phyloP scores from a whole-genome alignment of 148 eudicot genomes.

The Drosera capensis region DNA sequence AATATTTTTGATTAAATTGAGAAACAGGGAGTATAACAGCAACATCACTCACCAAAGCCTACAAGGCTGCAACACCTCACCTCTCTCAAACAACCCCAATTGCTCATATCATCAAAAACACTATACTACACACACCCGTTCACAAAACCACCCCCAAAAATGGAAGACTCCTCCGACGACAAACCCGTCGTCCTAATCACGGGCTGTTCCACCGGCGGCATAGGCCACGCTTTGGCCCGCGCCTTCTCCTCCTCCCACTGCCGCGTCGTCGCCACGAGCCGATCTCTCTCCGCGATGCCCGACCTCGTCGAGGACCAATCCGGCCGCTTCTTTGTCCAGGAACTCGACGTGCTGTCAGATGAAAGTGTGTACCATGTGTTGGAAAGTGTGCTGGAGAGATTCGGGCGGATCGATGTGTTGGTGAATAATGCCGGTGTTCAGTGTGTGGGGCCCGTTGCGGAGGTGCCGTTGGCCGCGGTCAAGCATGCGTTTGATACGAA shows the following conservation, averaged over 20 bases:
- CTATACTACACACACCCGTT: too few species aligned
- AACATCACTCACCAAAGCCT: too few species aligned
- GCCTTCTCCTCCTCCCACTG: conserved; percentile 61
- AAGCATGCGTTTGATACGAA: conserved; percentile 60
- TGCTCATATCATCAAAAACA: too few species aligned
- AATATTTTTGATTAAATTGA: too few species aligned
- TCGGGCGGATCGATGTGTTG: conserved; percentile 60
- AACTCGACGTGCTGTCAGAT: conserved; percentile 57
- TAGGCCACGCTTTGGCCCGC: conserved; percentile 66
- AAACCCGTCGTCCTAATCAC: conserved; percentile 71
- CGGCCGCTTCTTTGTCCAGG: conserved; percentile 30
- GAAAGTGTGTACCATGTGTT: conserved; percentile 38
- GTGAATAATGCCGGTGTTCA: conserved; percentile 82
- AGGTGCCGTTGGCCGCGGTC: conserved; percentile 44
- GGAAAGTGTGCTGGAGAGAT: conserved; percentile 27
- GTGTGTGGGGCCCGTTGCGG: conserved; percentile 84
- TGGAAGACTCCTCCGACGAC: too few species aligned
- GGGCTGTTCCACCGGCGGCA: conserved; percentile 72
- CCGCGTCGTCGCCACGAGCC: conserved; percentile 57
- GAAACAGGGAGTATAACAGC: too few species aligned
- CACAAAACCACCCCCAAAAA: too few species aligned
- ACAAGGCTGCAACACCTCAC: too few species aligned
- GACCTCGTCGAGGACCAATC: conserved; percentile 29
- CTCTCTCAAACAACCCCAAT: too few species aligned
- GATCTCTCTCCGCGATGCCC: conserved; percentile 42